Base-by-base conservation (phyloP, 306 rosid genomes). In the Lablab purpureus region DNA sequence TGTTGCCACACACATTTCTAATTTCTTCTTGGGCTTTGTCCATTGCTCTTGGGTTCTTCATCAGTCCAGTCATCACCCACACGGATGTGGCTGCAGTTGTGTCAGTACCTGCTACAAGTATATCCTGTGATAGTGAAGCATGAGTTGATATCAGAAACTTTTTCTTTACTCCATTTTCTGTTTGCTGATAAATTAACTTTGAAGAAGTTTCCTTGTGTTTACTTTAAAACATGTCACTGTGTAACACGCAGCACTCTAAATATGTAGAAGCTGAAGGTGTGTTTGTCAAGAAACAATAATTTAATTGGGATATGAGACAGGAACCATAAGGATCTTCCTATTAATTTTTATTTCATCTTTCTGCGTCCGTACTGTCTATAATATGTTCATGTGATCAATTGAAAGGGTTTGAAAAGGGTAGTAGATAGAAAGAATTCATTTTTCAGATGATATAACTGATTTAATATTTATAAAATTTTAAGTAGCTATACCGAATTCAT, bases 21-120 rank as follows among this genome's bases (percentile, higher is more conserved):
- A 73, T 25, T 55, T 73, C 78, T 40, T 73, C 69, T 58, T 74
- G 45, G 13, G 22, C 69, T 41, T 74, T 74, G 3, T 19, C 46
- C 69, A 74, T 40, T 14, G 46, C 78, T 58, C 78, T 41, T 58
- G 78, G 56, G 28, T 74, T 56, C 21, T 74, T 74, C 0, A 58
- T 41, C 17, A 74, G 15, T 56, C 28, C 68, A 2, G 78, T 74
- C 78, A 74, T 40, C 12, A 43, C 56, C 78, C 68, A 74, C 18
- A 58, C 45, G 0, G 58, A 23, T 2, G 69, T 56, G 28, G 78
- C 69, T n/a, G 78, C 78, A 41, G 28, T 58, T 58, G 68, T 74
- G 18, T 74, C 78, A 0, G 58, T 74, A 15, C 69, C 78, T 1
- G 54, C 68, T 17, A 25, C 45, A 2, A 74, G 69, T 11, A 56